phyloP scores from a whole-genome alignment of 2,329 filamentous ascomycete species.

The Colletotrichum musae region DNA sequence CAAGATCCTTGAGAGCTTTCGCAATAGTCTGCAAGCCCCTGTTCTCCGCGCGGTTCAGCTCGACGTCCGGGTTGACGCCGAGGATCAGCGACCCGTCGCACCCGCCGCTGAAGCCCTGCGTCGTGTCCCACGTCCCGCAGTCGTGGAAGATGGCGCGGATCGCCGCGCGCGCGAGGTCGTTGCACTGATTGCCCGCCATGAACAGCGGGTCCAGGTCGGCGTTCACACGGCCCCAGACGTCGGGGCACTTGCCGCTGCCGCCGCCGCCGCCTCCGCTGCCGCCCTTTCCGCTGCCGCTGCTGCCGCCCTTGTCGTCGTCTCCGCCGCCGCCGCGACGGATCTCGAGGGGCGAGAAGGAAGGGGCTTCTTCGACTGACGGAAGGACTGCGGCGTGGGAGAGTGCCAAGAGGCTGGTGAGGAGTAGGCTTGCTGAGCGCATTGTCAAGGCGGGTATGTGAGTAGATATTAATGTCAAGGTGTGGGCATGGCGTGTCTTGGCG shows the following conservation, averaged over 20 bases:
- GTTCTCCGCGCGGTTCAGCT: constrained; percentile 58
- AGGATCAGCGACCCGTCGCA: constrained; percentile 63
- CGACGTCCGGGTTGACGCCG: constrained; percentile 45
- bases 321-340: neutral
- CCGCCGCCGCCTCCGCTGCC: constrained; percentile 3
- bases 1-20: constrained; percentile 54
- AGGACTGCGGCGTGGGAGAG: neutral
- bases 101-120: constrained; percentile 54
- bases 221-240: constrained; percentile 57
- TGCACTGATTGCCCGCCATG: constrained; percentile 51
- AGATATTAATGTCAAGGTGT: neutral
- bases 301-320: neutral
- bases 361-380: neutral
- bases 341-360: neutral
- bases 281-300: constrained; percentile 4
- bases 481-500: neutral
- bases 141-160: constrained; percentile 65
- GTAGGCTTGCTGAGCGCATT: constrained; percentile 10
- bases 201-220: constrained; percentile 54
- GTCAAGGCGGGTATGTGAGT: neutral
- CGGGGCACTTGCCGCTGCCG: neutral
- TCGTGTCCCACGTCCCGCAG: constrained; percentile 58
- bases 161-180: constrained; percentile 57
- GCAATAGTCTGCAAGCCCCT: constrained; percentile 61
- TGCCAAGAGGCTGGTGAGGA: constrained; percentile 20